Evolutionary conservation across 163 green algal genomes (phyloP), one percentile per base, ranked within the genome.

Genomic region (Chlorella variabilis): DNA sequence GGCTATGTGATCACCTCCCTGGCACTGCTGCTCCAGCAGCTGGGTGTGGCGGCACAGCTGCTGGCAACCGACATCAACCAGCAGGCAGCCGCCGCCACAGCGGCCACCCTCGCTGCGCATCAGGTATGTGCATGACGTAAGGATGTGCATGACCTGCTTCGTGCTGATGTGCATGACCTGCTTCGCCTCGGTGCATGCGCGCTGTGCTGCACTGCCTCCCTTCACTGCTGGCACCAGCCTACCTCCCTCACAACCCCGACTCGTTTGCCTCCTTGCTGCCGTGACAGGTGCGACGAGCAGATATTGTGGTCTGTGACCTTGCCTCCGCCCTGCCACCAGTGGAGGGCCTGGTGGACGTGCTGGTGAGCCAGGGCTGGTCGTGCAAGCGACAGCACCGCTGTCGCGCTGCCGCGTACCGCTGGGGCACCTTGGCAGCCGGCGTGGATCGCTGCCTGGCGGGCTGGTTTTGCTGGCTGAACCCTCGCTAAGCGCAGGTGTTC

Each of bases 401-500:
- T n/a, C n/a, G n/a, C n/a, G n/a, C n/a, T n/a, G n/a, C n/a, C n/a
- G n/a, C n/a, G n/a, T n/a, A n/a, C n/a, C n/a, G n/a, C n/a, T n/a
- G n/a, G n/a, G n/a, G n/a, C n/a, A n/a, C n/a, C n/a, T n/a, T n/a
- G n/a, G n/a, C n/a, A n/a, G n/a, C n/a, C n/a, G n/a, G 8, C 41
- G 7, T 75, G 49, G n/a, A 78, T 91, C 11, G 87, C 45, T 54
- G 45, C 11, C 45, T 54, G 45, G 15, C 15, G 45, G 45, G 45
- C 45, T 23, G 15, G 45, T 54, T 11, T 54, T 54, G 91, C 39
- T 65, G 92, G 6, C n/a, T 93, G n/a, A n/a, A n/a, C n/a, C n/a
- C n/a, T n/a, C n/a, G n/a, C n/a, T n/a, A n/a, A n/a, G n/a, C n/a
- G 4, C 86, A 96, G 85, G 42, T 98, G 20, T 98, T 98, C 87